Base-by-base conservation (phyloP, 2,329 filamentous ascomycete species). In the Chalara sp. region DNA sequence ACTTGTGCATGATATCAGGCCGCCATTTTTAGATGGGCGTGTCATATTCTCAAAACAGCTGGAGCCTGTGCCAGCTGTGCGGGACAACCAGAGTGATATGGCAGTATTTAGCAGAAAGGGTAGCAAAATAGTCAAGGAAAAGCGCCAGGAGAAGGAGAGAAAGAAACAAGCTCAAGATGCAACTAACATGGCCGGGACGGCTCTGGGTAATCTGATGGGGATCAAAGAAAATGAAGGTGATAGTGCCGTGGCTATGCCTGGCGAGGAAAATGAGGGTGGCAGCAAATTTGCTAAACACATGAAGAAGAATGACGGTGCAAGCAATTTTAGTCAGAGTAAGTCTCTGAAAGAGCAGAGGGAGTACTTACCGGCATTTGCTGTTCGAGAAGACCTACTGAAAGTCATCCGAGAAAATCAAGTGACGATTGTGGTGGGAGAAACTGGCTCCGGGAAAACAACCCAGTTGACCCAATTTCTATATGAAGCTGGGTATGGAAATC, bases 351-450 rank as follows among this genome's bases (percentile, higher is more conserved):
- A 99, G 66, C 93, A 99, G 68, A 80, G 93, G 60, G 89, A 99
- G 64, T 99, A 84, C 61, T 73, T 99, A 6, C 93, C 93, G 1
- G 95, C 95, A 0, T 99, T 99, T 73, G 93, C 93, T 0, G 93
- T 99, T 2, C 80, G 95, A 37, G 93, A 99, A 67, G 92, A 99
- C 58, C 74, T 99, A 6, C 72, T 99, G 48, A 80, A 89, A 46
- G 89, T 97, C 5, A 95, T 99, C 58, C 78, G 92, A 54, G 93
- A 99, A 69, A 97, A 99, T 62, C 93, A 99, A 67, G 93, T 99
- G 47, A 82, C 95, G 41, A 95, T 99, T 57, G 92, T 97, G 3
- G 90, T 99, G 46, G 93, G 93, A 44, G 92, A 99, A 71, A 99
- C 93, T 1, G 93, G 93, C 5, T 97, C 92, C 1, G 93, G 93